phyloP scores from a whole-genome alignment of 306 rosid genomes.

The Urtica urens region DNA sequence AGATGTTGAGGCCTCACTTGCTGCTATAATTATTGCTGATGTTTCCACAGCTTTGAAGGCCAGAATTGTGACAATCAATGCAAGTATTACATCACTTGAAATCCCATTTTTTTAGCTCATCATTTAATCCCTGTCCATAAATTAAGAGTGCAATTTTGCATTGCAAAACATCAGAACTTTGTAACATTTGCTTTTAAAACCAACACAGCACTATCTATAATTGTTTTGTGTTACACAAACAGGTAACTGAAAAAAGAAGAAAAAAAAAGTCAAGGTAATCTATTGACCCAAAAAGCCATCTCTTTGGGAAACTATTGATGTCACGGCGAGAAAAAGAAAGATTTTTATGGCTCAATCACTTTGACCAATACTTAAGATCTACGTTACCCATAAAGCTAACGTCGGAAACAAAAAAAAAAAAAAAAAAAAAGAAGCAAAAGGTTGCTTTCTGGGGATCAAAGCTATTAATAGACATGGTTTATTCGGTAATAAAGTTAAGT shows the following conservation, averaged over 20 bases:
- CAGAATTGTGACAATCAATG: constrained; percentile 14
- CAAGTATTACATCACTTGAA: background rate
- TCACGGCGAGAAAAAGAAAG: too few relatives aligned
- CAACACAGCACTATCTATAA: too few relatives aligned
- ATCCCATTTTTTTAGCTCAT: constrained; percentile 23
- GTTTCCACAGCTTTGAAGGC: constrained; percentile 20
- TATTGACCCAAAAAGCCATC: too few relatives aligned
- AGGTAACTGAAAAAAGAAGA: too few relatives aligned
- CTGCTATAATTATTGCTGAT: constrained; percentile 14
- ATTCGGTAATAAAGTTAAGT: too few relatives aligned
- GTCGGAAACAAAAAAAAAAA: background rate
- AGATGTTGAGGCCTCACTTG: constrained; percentile 22
- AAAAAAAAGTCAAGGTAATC: too few relatives aligned
- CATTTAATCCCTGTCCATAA: constrained; percentile 15
- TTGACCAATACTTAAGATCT: background rate
- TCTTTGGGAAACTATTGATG: too few relatives aligned
- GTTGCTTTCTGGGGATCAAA: background rate
- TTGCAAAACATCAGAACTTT: background rate
- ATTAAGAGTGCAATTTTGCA: background rate
- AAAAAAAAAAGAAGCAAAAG: background rate
- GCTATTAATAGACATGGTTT: too few relatives aligned
- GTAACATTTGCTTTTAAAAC: too few relatives aligned
- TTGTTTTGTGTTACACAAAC: too few relatives aligned
- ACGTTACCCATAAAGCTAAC: background rate
- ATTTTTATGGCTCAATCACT: background rate